Percentiles rank a stretch among this genome's conserved stretches.
These are phyloP conservation scores for Parathielavia hyrcaniae DNA, from an alignment of 495 filamentous ascomycete genomes.

Conservation along the genomic window DNA sequence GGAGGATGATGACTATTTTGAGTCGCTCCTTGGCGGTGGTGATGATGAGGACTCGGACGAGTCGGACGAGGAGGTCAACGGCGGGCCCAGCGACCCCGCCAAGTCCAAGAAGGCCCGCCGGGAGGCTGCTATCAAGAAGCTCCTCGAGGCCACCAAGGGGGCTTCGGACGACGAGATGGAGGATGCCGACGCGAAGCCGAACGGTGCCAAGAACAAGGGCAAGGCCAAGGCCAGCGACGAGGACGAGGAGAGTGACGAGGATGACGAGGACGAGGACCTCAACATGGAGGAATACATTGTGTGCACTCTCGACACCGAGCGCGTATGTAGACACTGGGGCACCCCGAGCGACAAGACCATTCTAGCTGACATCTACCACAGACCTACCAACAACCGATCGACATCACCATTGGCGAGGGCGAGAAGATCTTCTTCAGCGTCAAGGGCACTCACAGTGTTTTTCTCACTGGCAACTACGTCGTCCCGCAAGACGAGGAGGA, in stretches of 20 bases:
- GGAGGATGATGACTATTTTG: conserved; percentile 56
- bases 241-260: conserved; percentile 47
- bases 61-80: conserved; percentile 68
- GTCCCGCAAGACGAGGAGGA: conserved; percentile 49
- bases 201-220: conserved; percentile 56
- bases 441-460: conserved; percentile 80
- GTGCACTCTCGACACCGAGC: conserved; percentile 84
- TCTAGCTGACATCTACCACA: conserved; percentile 40
- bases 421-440: conserved; percentile 90
- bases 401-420: conserved; percentile 78
- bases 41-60: conserved; percentile 55
- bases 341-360: neutral
- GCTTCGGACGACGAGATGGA: conserved; percentile 54
- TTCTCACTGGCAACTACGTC: conserved; percentile 93
- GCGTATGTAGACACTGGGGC: conserved; percentile 27
- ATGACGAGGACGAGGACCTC: conserved; percentile 56
- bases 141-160: conserved; percentile 56
- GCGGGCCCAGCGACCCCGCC: conserved; percentile 79
- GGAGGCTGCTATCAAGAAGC: conserved; percentile 63
- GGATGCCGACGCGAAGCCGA: conserved; percentile 57
- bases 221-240: conserved; percentile 71
- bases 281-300: conserved; percentile 82
- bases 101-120: conserved; percentile 78
- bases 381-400: conserved; percentile 92
- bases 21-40: conserved; percentile 47